Percentiles rank a stretch among this genome's conserved stretches.
Evolutionary conservation across 805 yeast species (phyloP).

Genomic region (Candida ortonii): DNA sequence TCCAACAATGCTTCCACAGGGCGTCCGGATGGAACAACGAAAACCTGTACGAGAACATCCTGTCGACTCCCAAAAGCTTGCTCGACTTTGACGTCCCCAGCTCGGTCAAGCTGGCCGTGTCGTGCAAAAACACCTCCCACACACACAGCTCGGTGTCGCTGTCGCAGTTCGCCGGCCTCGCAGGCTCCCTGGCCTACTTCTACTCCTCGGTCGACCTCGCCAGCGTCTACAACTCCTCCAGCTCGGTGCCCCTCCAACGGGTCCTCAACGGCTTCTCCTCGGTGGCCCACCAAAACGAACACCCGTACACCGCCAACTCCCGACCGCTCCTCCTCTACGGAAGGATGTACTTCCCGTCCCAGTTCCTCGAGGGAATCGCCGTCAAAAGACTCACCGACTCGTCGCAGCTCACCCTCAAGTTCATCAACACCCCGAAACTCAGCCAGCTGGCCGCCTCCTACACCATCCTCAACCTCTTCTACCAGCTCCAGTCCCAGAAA

Average conservation of each 20-base stretch:
- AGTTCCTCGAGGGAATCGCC: constrained; percentile 83
- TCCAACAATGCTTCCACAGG: constrained; percentile 66
- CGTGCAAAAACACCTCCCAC: constrained; percentile 65
- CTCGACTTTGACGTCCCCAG: constrained; percentile 72
- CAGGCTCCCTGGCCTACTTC: constrained; percentile 81
- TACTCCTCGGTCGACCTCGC: constrained; percentile 62
- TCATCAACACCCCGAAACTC: constrained; percentile 57
- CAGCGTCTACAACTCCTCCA: constrained; percentile 46
- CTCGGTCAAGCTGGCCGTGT: constrained; percentile 61
- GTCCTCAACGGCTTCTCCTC: constrained; percentile 67
- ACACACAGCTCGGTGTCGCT: constrained; percentile 74
- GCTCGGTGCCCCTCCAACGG: constrained; percentile 55
- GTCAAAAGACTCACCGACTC: constrained; percentile 57
- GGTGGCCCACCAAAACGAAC: constrained; percentile 28
- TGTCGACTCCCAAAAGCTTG: constrained; percentile 65
- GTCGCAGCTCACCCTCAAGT: constrained; percentile 68
- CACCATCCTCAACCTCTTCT: constrained; percentile 60
- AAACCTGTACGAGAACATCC: constrained; percentile 70
- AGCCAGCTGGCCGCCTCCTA: constrained; percentile 27
- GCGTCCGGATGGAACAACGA: constrained; percentile 78
- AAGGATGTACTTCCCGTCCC: constrained; percentile 82
- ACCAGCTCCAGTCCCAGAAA: constrained; percentile 64
- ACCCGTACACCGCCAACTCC: constrained; percentile 8
- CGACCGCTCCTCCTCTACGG: constrained; percentile 73
- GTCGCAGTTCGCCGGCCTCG: constrained; percentile 58